Percentiles rank a stretch among this genome's conserved stretches.
Evolutionary conservation across 2,329 filamentous ascomycete genomes (phyloP).

Genomic region (Colletotrichum karsti): DNA sequence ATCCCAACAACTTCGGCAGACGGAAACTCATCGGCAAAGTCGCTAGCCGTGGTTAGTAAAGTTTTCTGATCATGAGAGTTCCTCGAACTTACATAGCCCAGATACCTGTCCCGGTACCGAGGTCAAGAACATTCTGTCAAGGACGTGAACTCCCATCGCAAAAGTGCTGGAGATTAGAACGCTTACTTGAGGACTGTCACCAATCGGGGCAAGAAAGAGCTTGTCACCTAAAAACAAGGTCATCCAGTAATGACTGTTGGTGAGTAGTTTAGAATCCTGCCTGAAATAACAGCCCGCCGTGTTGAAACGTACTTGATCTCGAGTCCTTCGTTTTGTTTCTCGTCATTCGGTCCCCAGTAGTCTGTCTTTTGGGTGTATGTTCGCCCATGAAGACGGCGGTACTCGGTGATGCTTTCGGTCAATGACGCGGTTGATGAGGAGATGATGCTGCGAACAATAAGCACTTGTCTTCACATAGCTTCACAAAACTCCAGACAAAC

Average conservation of each 20-base stretch:
- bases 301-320: not conserved
- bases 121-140: slow-evolving; percentile 46
- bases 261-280: not conserved
- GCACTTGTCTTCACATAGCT: not conserved
- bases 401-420: not conserved
- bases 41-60: slow-evolving; percentile 49
- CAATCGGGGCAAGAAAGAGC: slow-evolving; percentile 47
- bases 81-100: slow-evolving; percentile 48
- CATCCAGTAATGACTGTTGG: not conserved
- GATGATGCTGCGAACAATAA: not conserved
- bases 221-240: slow-evolving; percentile 40
- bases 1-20: slow-evolving; percentile 55
- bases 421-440: not conserved
- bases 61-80: too few relatives aligned
- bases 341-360: not conserved
- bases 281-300: too few relatives aligned
- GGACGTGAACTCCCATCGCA: not conserved
- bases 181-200: slow-evolving; percentile 33
- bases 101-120: slow-evolving; percentile 53
- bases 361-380: not conserved
- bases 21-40: slow-evolving; percentile 53
- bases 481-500: not conserved
- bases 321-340: not conserved
- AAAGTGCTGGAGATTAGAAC: not conserved
- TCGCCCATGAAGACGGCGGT: not conserved